These are phyloP conservation scores for Hyphopichia buzzinii DNA, from an alignment of 1,139 yeast genomes.

Conservation along the genomic window DNA sequence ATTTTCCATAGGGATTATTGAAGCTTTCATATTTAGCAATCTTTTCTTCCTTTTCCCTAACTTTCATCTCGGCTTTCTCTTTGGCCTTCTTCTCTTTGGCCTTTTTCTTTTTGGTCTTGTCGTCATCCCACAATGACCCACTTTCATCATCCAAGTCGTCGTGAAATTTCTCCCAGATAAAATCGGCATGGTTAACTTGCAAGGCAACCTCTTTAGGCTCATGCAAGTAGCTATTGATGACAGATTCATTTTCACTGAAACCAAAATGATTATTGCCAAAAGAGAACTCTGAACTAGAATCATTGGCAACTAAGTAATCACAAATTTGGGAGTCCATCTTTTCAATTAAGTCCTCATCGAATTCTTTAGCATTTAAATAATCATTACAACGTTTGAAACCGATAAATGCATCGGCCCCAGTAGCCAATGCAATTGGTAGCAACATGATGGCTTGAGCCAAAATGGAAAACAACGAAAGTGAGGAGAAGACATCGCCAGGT, in stretches of 20 bases:
- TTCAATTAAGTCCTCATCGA: constrained; percentile 20
- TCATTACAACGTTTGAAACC: constrained; percentile 49
- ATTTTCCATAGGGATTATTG: neutral
- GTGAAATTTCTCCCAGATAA: constrained; percentile 35
- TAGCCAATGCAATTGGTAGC: constrained; percentile 53
- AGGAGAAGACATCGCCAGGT: constrained; percentile 49
- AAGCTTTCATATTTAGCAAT: no score
- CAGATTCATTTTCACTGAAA: constrained; percentile 6
- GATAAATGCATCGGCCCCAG: constrained; percentile 53
- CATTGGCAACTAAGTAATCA: constrained; percentile 19
- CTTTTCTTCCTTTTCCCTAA: constrained; percentile 5
- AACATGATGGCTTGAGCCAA: constrained; percentile 52
- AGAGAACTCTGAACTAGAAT: constrained; percentile 15
- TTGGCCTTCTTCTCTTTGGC: constrained; percentile 13
- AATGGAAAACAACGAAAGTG: constrained; percentile 50
- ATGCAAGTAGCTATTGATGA: constrained; percentile 2
- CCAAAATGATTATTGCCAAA: constrained; percentile 10
- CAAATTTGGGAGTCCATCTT: constrained; percentile 13
- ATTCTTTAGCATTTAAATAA: constrained; percentile 41
- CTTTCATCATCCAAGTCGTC: constrained; percentile 23
- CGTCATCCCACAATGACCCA: constrained; percentile 25
- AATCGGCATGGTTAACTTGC: constrained; percentile 30
- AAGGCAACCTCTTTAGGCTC: constrained; percentile 15
- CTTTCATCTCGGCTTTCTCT: constrained; percentile 8
- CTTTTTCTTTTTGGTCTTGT: constrained; percentile 13